phyloP scores from a whole-genome alignment of 2,329 filamentous ascomycete species.

The Epicoccum sorghinum region DNA sequence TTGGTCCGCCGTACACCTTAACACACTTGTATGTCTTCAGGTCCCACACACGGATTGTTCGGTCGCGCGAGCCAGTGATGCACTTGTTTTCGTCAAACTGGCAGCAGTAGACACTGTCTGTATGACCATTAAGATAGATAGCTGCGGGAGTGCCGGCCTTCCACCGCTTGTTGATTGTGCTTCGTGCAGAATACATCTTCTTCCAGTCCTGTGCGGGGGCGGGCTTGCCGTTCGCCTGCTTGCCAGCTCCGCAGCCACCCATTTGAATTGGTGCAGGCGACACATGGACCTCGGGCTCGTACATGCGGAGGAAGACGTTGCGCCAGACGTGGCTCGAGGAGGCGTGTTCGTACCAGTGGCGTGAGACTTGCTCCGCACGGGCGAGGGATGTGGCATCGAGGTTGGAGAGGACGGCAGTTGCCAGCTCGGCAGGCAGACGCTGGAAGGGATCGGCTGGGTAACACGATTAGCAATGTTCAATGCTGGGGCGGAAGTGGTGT shows the following conservation, averaged over 20 bases:
- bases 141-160: constrained; percentile 76
- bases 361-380: constrained; percentile 62
- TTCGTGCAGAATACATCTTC: constrained; percentile 78
- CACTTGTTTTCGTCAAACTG: constrained; percentile 99
- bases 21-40: constrained; percentile 85
- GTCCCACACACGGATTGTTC: constrained; percentile 96
- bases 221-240: constrained; percentile 55
- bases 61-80: constrained; percentile 93
- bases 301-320: constrained; percentile 64
- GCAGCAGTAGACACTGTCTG: constrained; percentile 95
- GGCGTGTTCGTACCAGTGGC: constrained; percentile 61
- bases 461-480: constrained; percentile 11
- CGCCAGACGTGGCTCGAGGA: constrained; percentile 67
- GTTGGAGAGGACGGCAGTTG: constrained; percentile 64
- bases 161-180: constrained; percentile 80
- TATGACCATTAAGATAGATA: constrained; percentile 90
- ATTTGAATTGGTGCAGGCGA: constrained; percentile 55
- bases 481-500: background rate
- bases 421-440: constrained; percentile 64
- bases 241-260: constrained; percentile 61
- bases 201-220: constrained; percentile 74
- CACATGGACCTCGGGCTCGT: constrained; percentile 54
- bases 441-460: constrained; percentile 58
- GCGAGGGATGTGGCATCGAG: constrained; percentile 64
- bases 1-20: constrained; percentile 81